These are phyloP conservation scores for Colletotrichum godetiae DNA, from an alignment of 2,329 filamentous ascomycete genomes.

Conservation along the genomic window DNA sequence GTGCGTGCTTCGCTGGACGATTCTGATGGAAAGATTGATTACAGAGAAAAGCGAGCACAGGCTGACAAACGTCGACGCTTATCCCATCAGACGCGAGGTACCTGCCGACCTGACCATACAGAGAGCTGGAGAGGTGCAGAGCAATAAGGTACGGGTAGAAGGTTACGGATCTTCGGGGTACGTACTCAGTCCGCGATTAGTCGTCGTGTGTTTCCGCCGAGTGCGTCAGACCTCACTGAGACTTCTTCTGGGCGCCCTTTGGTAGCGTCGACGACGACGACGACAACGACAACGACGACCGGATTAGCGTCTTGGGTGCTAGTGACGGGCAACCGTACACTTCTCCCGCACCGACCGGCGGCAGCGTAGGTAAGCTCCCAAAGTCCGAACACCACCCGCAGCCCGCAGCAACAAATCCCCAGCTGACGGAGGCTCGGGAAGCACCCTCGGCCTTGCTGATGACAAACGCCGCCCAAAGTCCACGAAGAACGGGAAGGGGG, in stretches of 20 bases:
- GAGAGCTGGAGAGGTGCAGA: too few species aligned
- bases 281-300: background rate
- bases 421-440: slow-evolving; percentile 30
- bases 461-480: slow-evolving; percentile 35
- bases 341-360: background rate
- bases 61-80: slow-evolving; percentile 32
- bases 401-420: background rate
- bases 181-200: slow-evolving; percentile 6
- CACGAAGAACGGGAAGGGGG: background rate
- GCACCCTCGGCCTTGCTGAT: slow-evolving; percentile 31
- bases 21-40: slow-evolving; percentile 20
- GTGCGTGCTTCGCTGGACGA: slow-evolving; percentile 4
- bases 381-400: slow-evolving; percentile 30
- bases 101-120: background rate
- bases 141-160: background rate
- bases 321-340: background rate
- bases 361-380: slow-evolving; percentile 30
- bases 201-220: slow-evolving; percentile 10
- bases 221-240: slow-evolving; percentile 28
- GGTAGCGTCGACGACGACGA: background rate
- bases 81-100: background rate
- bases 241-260: background rate
- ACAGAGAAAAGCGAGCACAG: slow-evolving; percentile 20
- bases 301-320: background rate
- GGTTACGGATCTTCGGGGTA: slow-evolving; percentile 1